phyloP scores from a whole-genome alignment of 2,329 filamentous ascomycete genomes.

The Paradendryphiella salina region DNA sequence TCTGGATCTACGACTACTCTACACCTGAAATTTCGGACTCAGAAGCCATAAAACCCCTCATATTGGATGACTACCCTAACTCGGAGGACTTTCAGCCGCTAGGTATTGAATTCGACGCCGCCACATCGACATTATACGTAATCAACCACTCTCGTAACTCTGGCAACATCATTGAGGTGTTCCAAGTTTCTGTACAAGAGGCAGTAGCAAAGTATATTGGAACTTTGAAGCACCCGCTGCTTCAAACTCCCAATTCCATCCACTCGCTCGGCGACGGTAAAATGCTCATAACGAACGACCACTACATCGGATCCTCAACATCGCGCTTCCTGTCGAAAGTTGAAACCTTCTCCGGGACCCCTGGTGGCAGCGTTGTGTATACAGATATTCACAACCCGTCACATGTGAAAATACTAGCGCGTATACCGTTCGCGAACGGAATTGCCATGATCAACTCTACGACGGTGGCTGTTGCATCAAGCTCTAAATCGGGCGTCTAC shows the following conservation, averaged over 20 bases:
- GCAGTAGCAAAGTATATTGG: conserved; percentile 33
- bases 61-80: conserved; percentile 29
- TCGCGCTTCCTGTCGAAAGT: conserved; percentile 37
- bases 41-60: conserved; percentile 31
- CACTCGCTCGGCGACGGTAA: conserved; percentile 37
- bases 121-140: conserved; percentile 45
- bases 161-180: conserved; percentile 39
- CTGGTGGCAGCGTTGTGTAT: conserved; percentile 46
- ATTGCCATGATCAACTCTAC: conserved; percentile 44
- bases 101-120: conserved; percentile 46
- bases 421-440: conserved; percentile 50
- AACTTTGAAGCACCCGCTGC: conserved; percentile 38
- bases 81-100: conserved; percentile 49
- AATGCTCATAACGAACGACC: conserved; percentile 51
- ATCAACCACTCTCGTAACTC: conserved; percentile 45
- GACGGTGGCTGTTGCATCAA: conserved; percentile 47
- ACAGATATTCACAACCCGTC: conserved; percentile 29
- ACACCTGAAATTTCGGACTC: conserved; percentile 20
- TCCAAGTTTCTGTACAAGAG: conserved; percentile 33
- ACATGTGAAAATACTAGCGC: conserved; percentile 29
- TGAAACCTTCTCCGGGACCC: conserved; percentile 47
- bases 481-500: conserved; percentile 39
- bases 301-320: conserved; percentile 40
- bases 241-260: conserved; percentile 49
- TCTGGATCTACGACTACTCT: conserved; percentile 50